Evolutionary conservation across 306 rosid genomes (phyloP).

Genomic region (Cercis canadensis): DNA sequence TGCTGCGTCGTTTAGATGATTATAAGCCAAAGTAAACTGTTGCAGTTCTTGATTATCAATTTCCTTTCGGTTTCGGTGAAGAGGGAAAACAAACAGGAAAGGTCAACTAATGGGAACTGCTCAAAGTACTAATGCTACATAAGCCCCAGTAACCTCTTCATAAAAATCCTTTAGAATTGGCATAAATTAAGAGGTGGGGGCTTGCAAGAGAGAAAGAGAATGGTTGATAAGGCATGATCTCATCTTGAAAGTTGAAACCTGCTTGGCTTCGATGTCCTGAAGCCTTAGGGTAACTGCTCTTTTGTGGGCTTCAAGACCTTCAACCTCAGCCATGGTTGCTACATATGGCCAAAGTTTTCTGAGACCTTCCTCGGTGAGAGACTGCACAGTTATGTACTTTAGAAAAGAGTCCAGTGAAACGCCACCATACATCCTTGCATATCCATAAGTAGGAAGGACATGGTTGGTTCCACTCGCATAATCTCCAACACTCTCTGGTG

Average conservation of each 20-base stretch:
- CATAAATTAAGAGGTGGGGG: conserved; percentile 22
- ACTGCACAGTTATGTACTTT: conserved; percentile 92
- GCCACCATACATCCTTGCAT: conserved; percentile 98
- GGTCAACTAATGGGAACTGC: neutral
- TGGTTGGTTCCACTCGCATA: conserved; percentile 99
- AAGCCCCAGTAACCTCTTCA: conserved; percentile 1
- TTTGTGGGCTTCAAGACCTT: conserved; percentile 94
- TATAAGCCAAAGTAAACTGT: no score
- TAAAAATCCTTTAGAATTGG: no score
- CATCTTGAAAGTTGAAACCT: conserved; percentile 50
- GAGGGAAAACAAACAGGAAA: no score
- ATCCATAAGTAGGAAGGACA: conserved; percentile 97
- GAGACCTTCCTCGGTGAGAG: conserved; percentile 94
- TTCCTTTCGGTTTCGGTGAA: no score
- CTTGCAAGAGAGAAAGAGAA: conserved; percentile 28
- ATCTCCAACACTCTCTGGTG: conserved; percentile 98
- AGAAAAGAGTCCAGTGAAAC: conserved; percentile 92
- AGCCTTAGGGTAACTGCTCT: conserved; percentile 95
- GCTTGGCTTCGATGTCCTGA: conserved; percentile 81
- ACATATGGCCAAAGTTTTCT: conserved; percentile 85
- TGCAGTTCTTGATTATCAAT: no score
- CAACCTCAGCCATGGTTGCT: conserved; percentile 93
- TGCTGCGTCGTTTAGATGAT: no score
- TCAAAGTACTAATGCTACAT: conserved; percentile 26
- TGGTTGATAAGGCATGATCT: conserved; percentile 42